A percentile compares a stretch with the other conserved stretches of the same genome.
Conservation (phyloP, 805 yeast genomes). For the Huiozyma sinensis region DNA sequence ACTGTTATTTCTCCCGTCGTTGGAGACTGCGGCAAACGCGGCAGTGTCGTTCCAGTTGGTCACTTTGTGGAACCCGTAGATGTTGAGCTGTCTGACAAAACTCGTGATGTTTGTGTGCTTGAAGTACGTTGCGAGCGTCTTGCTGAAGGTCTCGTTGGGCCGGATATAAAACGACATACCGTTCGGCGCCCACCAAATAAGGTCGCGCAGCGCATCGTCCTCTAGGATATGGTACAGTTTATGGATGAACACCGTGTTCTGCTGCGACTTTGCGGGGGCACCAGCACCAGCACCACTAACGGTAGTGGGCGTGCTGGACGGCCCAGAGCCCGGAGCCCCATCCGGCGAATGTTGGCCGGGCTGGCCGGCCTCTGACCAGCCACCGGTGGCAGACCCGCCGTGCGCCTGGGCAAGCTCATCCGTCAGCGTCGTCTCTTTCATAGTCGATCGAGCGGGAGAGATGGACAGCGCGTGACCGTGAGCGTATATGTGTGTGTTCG, state of each 20-base stretch:
- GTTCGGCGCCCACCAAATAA: constrained; percentile 76
- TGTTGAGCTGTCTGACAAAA: constrained; percentile 68
- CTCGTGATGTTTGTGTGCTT: constrained; percentile 75
- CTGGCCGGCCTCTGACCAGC: too few relatives aligned
- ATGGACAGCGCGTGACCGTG: too few relatives aligned
- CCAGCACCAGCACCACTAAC: background rate
- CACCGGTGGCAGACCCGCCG: too few relatives aligned
- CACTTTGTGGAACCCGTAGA: constrained; percentile 77
- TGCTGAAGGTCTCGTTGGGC: constrained; percentile 81
- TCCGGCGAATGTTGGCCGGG: too few relatives aligned
- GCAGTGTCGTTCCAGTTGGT: constrained; percentile 8
- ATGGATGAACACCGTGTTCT: constrained; percentile 66
- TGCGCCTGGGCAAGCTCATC: too few relatives aligned
- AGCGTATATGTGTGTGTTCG: too few relatives aligned
- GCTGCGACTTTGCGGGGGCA: constrained; percentile 1
- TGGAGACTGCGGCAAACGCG: background rate
- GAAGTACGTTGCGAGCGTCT: constrained; percentile 54
- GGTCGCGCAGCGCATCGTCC: constrained; percentile 55
- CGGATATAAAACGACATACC: constrained; percentile 66
- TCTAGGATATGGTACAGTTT: constrained; percentile 87
- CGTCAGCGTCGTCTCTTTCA: too few relatives aligned
- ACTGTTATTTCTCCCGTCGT: constrained; percentile 9
- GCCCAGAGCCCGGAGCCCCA: background rate
- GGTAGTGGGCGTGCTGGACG: background rate
- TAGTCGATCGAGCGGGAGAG: too few relatives aligned